Base-by-base conservation (phyloP, 2,329 filamentous ascomycete genomes). In the Botrytis fragariae region DNA sequence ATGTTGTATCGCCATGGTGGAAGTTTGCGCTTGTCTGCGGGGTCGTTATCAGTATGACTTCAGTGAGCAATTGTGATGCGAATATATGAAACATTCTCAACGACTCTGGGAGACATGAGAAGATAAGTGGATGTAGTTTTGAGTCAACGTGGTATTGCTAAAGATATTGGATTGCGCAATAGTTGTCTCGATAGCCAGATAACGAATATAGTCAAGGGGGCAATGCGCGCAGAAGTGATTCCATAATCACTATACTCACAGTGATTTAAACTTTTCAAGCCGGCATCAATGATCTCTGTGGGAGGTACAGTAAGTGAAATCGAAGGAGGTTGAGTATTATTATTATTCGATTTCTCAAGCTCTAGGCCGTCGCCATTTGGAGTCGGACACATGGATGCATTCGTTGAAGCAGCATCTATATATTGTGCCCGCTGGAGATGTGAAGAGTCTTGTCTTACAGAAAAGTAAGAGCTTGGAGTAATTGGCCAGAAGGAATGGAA, bases 1-100 rank as follows among this genome's bases (percentile, higher is more conserved):
- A 97, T 84, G 75, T 86, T 85, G 84, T 98, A 97, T 79, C 96
- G 91, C 96, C 96, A 98, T 87, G 83, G 83, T 72, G 96, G 95
- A 74, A 99, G 89, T 77, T 90, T 90, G 81, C 90, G 89, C 80
- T 92, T 94, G 84, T 97, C 94, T 97, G 80, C 20, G 60, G 45
- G 69, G 59, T 48, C 71, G 14, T 39, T 22, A 22, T 75, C 48
- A 74, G 69, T 70, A 74, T 37, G 22, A 10, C 39, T 65, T 67
- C 18, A 54, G 18, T 16, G 48, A 32, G 25, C 25, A 57, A 42
- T 68, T 57, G 10, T n/a, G 25, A 68, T 8, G 18, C 35, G 10
- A 22, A 18, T 12, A 4, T 9, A 39, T 39, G 25, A 25, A 48
- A 22, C 14, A 8, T 29, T 2, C 32, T 39, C 25, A 1, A 39